phyloP scores from a whole-genome alignment of 495 filamentous ascomycete species.

The Oleoguttula mirabilis region DNA sequence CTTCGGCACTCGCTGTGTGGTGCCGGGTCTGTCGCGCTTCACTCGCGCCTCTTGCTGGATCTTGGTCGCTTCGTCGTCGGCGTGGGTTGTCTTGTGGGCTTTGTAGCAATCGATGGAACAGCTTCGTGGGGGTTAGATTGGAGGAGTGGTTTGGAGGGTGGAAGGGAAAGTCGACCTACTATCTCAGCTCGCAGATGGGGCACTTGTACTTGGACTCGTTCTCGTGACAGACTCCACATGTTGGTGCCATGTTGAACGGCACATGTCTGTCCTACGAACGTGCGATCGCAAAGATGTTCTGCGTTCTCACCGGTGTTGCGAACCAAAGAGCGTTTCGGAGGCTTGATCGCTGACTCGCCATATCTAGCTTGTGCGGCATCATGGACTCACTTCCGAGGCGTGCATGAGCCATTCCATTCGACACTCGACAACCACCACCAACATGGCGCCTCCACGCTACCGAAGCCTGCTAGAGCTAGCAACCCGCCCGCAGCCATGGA shows the following conservation, averaged over 20 bases:
- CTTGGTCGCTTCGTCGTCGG: conserved; percentile 1
- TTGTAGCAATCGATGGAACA: conserved; percentile 25
- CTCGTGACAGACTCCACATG: conserved; percentile 23
- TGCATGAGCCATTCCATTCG: too few relatives aligned
- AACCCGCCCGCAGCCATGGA: conserved; percentile 6
- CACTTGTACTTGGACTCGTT: conserved; percentile 32
- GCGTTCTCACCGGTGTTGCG: too few relatives aligned
- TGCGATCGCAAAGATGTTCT: too few relatives aligned
- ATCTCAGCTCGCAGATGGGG: conserved; percentile 28
- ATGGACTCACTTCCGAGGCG: too few relatives aligned
- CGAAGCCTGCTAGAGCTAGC: conserved; percentile 16
- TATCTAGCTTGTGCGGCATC: too few relatives aligned
- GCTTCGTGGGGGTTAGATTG: conserved; percentile 2
- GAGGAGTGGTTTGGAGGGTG: background rate
- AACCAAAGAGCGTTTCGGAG: too few relatives aligned
- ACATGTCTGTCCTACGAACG: too few relatives aligned
- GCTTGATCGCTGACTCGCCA: too few relatives aligned
- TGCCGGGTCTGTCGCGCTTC: conserved; percentile 15
- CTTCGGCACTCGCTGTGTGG: conserved; percentile 20
- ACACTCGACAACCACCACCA: too few relatives aligned
- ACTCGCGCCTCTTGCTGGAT: conserved; percentile 1
- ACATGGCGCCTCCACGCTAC: conserved; percentile 19
- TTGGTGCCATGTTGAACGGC: background rate
- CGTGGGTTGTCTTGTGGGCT: conserved; percentile 17
- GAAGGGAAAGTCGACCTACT: conserved; percentile 19